Conservation (phyloP, 352 stramenopile genomes). For the Globisporangium ultimum region DNA sequence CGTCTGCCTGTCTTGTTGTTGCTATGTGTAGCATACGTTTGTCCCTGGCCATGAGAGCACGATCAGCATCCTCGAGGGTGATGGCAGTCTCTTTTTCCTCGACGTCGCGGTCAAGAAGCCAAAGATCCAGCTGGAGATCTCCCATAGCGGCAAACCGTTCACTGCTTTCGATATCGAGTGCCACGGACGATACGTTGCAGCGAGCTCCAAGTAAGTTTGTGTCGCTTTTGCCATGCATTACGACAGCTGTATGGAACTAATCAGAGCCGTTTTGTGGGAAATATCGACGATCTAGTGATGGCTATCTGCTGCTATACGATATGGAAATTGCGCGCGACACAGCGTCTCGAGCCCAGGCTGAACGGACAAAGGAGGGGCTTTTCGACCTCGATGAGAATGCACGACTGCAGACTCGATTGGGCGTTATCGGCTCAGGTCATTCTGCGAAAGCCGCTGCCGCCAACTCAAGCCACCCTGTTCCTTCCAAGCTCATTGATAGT, state of each 20-base stretch:
- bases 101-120: slow-evolving; percentile 62
- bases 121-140: slow-evolving; percentile 75
- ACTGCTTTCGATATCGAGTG: slow-evolving; percentile 66
- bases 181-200: slow-evolving; percentile 66
- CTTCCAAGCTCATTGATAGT: slow-evolving; percentile 68
- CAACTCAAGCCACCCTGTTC: slow-evolving; percentile 27
- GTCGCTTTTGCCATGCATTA: background rate
- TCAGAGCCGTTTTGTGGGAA: background rate
- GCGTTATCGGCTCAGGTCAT: slow-evolving; percentile 14
- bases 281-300: slow-evolving; percentile 42
- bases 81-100: slow-evolving; percentile 71
- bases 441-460: background rate
- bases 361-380: slow-evolving; percentile 38
- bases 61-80: slow-evolving; percentile 65
- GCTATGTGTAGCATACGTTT: slow-evolving; percentile 50
- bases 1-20: background rate
- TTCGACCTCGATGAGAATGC: slow-evolving; percentile 38
- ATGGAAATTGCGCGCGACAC: slow-evolving; percentile 74
- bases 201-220: slow-evolving; percentile 52
- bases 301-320: slow-evolving; percentile 76
- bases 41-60: slow-evolving; percentile 50
- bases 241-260: too few species aligned
- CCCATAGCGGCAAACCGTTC: slow-evolving; percentile 46
- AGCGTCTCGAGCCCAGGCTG: slow-evolving; percentile 28
- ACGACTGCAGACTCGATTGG: slow-evolving; percentile 37